A percentile compares a stretch with the other conserved stretches of the same genome.
phyloP scores from a whole-genome alignment of 2,329 filamentous ascomycete species.

The Grosmannia clavigera region DNA sequence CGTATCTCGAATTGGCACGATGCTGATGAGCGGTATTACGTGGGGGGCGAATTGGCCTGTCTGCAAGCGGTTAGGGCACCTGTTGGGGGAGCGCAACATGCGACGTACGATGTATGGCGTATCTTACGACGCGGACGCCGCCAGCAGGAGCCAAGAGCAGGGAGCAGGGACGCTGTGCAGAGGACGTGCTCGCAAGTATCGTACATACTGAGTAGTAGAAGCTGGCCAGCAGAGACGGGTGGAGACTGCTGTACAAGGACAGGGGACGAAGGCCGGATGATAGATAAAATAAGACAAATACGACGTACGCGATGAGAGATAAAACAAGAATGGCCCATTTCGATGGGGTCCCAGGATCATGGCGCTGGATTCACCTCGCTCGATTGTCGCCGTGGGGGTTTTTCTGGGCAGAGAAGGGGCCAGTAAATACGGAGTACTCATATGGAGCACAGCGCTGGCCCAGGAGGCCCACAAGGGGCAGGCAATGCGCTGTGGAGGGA shows the following conservation, averaged over 20 bases:
- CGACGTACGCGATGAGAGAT: not conserved
- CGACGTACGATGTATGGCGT: not conserved
- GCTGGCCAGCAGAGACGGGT: too few species aligned
- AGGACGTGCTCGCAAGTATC: too few species aligned
- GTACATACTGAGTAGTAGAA: too few species aligned
- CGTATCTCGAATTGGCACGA: too few species aligned
- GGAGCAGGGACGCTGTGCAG: too few species aligned
- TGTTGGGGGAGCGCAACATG: not conserved
- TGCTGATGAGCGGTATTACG: too few species aligned
- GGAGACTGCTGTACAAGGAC: not conserved
- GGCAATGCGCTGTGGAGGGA: too few species aligned
- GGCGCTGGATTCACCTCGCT: not conserved
- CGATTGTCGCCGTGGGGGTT: not conserved
- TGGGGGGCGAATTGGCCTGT: not conserved
- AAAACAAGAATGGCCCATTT: not conserved
- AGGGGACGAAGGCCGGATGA: not conserved
- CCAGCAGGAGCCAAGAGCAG: too few species aligned
- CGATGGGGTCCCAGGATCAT: not conserved
- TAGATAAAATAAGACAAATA: not conserved
- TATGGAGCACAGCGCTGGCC: too few species aligned
- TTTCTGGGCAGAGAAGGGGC: not conserved
- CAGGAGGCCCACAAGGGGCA: too few species aligned
- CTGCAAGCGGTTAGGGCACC: not conserved
- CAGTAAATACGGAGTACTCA: too few species aligned
- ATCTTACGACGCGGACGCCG: not conserved